These are phyloP conservation scores for Simplicillium sp. DNA, from an alignment of 2,329 filamentous ascomycete species.

Conservation along the genomic window DNA sequence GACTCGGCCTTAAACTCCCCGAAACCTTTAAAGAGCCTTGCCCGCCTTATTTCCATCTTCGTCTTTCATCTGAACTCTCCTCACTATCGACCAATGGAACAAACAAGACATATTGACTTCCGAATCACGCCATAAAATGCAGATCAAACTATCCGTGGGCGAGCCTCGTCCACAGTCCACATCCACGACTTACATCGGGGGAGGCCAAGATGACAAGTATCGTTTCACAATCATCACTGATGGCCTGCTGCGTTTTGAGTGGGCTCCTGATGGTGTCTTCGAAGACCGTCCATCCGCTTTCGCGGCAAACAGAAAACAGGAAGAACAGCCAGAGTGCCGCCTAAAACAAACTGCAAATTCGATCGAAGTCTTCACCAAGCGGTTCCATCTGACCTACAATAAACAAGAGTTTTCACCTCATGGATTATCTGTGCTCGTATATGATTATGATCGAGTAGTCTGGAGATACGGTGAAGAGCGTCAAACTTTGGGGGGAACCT, in stretches of 20 bases:
- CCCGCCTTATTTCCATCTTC: too few species aligned
- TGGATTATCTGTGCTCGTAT: constrained; percentile 33
- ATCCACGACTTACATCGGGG: constrained; percentile 4
- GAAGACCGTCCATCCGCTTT: constrained; percentile 55
- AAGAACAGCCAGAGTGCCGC: constrained; percentile 33
- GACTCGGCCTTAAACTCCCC: too few species aligned
- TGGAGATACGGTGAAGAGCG: constrained; percentile 43
- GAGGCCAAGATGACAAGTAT: constrained; percentile 25
- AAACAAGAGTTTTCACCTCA: constrained; percentile 42
- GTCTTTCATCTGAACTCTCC: too few species aligned
- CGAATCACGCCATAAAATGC: too few species aligned
- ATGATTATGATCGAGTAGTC: constrained; percentile 2
- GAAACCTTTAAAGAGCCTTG: too few species aligned
- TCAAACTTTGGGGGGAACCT: constrained; percentile 34
- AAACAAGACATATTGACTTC: too few species aligned
- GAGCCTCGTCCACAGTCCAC: not conserved
- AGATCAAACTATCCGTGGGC: too few species aligned
- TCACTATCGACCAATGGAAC: too few species aligned
- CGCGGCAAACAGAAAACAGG: constrained; percentile 40
- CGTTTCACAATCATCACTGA: constrained; percentile 51
- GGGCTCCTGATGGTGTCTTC: constrained; percentile 48
- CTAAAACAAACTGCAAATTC: constrained; percentile 32
- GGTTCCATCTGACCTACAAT: constrained; percentile 48
- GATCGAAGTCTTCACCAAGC: constrained; percentile 45
- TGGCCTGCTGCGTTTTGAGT: constrained; percentile 50